Base-by-base conservation (phyloP, 345 rosid species). In the Bruguiera gymnorhiza region DNA sequence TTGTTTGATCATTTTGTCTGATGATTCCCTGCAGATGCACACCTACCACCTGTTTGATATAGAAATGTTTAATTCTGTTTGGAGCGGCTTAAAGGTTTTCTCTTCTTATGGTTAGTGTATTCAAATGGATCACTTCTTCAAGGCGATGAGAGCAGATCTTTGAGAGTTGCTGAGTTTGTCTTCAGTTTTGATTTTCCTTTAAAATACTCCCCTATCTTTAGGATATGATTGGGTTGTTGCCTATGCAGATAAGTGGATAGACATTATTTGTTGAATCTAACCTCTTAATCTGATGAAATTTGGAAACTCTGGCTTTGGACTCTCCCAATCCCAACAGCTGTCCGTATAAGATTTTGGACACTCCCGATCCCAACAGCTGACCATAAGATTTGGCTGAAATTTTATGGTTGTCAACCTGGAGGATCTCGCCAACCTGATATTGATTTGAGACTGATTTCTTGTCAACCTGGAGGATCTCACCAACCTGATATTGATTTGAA, bases 21-120 rank as follows among this genome's bases (percentile, higher is more conserved):
- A 50, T 72, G 48, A 67, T 65, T 69, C 60, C 73, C 58, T 77
- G 70, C 88, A 94, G 98, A 94, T 83, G 95, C 97, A 15, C 97
- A 89, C 74, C 84, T 94, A 21, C 78, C 91, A 75, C 97, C 96
- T 29, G 87, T 91, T 77, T 80, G 2, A 58, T 58, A 15, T 53
- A 65, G 34, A 32, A 23, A 55, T 65, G 34, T 75, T 39, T 63
- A 20, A 7, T 27, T 55, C 51, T 60, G 21, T 23, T 18, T 27
- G 5, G 8, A 13, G 10, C 1, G 6, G 2, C 26, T 61, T 57
- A 36, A 27, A 20, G 56, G 36, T 54, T 54, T 26, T 11, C 36
- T 53, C 26, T 21, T 51, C 0, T 1, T 36, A 21, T 60, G n/a
- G 8, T 52, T 65, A 8, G 2, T 34, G 18, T 27, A 19, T 52